These are phyloP conservation scores for Boeremia exigua DNA, from an alignment of 2,329 filamentous ascomycete genomes.

Conservation along the genomic window DNA sequence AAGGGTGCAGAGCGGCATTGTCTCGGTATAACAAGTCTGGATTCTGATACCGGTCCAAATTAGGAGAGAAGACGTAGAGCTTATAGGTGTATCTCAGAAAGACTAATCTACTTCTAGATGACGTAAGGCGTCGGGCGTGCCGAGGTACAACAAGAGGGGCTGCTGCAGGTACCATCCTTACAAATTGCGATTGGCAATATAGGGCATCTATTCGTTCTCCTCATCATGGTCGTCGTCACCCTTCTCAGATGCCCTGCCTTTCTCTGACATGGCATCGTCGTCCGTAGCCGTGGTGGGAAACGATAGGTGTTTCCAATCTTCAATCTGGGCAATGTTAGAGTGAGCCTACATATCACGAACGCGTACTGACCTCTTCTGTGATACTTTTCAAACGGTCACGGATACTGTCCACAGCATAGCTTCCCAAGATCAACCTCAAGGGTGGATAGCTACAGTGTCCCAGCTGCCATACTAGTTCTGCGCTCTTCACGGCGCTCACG, in stretches of 20 bases:
- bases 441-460: conserved; percentile 96
- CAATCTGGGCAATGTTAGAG: conserved; percentile 22
- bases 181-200: background rate
- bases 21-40: background rate
- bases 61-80: background rate
- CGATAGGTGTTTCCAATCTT: conserved; percentile 37
- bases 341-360: too few species aligned
- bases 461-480: conserved; percentile 90
- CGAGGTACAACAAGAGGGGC: conserved; percentile 29
- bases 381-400: conserved; percentile 86
- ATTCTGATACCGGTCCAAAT: background rate
- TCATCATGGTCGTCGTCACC: too few species aligned
- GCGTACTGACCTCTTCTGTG: conserved; percentile 88
- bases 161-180: too few species aligned
- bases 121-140: conserved; percentile 28
- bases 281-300: conserved; percentile 26
- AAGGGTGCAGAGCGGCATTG: conserved; percentile 59
- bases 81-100: background rate
- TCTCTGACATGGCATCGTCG: conserved; percentile 30
- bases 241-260: conserved; percentile 20
- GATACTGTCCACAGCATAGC: conserved; percentile 95
- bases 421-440: conserved; percentile 82
- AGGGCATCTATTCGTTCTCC: too few species aligned
- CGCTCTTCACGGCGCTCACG: conserved; percentile 89
- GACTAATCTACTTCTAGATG: conserved; percentile 18